Base-by-base conservation (phyloP, 768 basidiomycete species). In the Sistotremastrum suecicum region DNA sequence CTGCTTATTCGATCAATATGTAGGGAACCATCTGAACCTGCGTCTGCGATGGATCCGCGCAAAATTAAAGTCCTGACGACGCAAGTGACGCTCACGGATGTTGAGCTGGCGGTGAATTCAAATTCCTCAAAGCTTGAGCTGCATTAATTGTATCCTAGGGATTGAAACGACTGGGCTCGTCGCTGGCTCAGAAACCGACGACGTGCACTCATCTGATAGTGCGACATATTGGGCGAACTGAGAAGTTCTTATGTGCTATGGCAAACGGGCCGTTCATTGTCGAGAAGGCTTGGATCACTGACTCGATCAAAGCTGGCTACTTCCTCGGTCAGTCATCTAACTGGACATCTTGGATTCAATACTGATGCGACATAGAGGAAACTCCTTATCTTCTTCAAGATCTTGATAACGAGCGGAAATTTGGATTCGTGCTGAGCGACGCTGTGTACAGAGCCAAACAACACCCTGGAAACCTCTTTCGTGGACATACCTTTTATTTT, bases 191-290 rank as follows among this genome's bases (percentile, higher is more conserved):
- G 2, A 71, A 75, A 34, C 67, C 81, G 0, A 55, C 60, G 1
- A 78, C 87, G 45, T 87, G 82, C 54, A 94, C 88, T 0, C 86
- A 92, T 61, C 69, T 95, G 8, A 60, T 94, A 41, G 74, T 76
- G 7, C 73, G 71, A 34, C 66, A 68, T 30, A 66, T 92, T 29
- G 76, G 80, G 4, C 74, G 90, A 4, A 94, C 91, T 1, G 84
- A 90, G 56, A 95, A 94, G 59, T 83, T 94, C 57, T 67, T 95
- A 0, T 78, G 78, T 53, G 86, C 85, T 0, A 64, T 94, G 52
- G 69, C 83, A 0, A 61, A 60, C 0, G 75, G 71, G 0, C 80
- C 83, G 0, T 68, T 66, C 49, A 66, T 92, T 41, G 62, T 95
- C 20, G 72, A 68, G 3, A 69, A 70, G 44, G 64, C 72, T 34